Conservation (phyloP, 2,329 filamentous ascomycete genomes). For the Tympanopsis confertula region DNA sequence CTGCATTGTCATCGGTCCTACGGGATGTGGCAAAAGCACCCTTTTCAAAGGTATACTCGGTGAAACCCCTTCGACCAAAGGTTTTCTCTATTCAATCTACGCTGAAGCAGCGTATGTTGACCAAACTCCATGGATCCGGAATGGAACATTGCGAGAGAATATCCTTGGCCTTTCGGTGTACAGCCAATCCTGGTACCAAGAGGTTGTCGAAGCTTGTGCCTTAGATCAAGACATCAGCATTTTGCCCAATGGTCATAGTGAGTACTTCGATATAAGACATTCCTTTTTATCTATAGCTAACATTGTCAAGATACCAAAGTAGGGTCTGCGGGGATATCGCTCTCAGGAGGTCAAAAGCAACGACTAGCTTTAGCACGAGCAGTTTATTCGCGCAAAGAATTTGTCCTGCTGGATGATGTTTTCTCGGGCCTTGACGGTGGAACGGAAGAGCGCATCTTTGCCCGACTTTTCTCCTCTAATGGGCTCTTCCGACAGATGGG, state of each 20-base stretch:
- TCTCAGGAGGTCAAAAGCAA: background rate
- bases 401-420: background rate
- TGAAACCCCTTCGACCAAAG: background rate
- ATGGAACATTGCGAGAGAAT: background rate
- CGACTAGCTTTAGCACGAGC: background rate
- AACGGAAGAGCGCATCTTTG: conserved; percentile 12
- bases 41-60: background rate
- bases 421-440: background rate
- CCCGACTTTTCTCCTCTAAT: conserved; percentile 9
- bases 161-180: background rate
- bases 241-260: too few species aligned
- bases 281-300: too few species aligned
- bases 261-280: too few species aligned
- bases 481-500: conserved; percentile 10
- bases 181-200: background rate
- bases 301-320: background rate
- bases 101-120: background rate
- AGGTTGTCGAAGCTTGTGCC: background rate
- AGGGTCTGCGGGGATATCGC: background rate
- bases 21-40: background rate
- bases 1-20: background rate
- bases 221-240: background rate
- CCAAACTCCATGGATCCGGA: background rate
- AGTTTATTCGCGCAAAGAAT: background rate
- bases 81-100: too few species aligned